Conservation (phyloP, 1,284 basidiomycete genomes). For the Uromyces viciae-fabae region DNA sequence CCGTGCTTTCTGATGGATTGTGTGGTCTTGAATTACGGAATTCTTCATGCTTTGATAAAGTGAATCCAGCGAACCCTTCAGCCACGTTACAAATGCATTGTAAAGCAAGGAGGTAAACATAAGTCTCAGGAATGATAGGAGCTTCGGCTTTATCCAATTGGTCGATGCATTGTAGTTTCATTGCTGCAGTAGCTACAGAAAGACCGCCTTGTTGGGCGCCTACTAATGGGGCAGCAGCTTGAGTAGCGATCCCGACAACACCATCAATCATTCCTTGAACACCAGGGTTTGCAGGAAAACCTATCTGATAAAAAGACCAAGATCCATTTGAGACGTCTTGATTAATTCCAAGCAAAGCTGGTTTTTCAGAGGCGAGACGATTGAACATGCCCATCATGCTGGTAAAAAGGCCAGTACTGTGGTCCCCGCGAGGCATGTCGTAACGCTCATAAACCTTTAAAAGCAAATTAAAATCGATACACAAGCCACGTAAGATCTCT, state of each 20-base stretch:
- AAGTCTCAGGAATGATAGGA: slow-evolving; percentile 82
- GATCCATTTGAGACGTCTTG: slow-evolving; percentile 25
- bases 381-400: slow-evolving; percentile 77
- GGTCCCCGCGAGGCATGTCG: slow-evolving; percentile 59
- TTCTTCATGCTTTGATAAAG: slow-evolving; percentile 65
- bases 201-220: slow-evolving; percentile 63
- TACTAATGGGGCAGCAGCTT: slow-evolving; percentile 70
- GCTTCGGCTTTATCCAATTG: slow-evolving; percentile 94
- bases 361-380: slow-evolving; percentile 79
- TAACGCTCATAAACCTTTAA: slow-evolving; percentile 75
- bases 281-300: slow-evolving; percentile 46
- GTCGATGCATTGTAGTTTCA: slow-evolving; percentile 67
- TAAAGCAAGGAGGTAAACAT: slow-evolving; percentile 82
- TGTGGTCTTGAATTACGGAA: slow-evolving; percentile 41
- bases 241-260: slow-evolving; percentile 76
- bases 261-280: slow-evolving; percentile 69
- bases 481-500: slow-evolving; percentile 84
- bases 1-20: slow-evolving; percentile 62
- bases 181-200: slow-evolving; percentile 33
- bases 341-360: slow-evolving; percentile 71
- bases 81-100: slow-evolving; percentile 83
- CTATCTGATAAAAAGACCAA: slow-evolving; percentile 27
- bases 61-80: slow-evolving; percentile 75
- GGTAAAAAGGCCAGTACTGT: slow-evolving; percentile 64
- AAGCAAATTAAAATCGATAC: slow-evolving; percentile 75